Evolutionary conservation across 371 early-diverging fungal species (phyloP), one percentile per base, ranked within the genome.

Genomic region (Dinochytrium kinnereticum): DNA sequence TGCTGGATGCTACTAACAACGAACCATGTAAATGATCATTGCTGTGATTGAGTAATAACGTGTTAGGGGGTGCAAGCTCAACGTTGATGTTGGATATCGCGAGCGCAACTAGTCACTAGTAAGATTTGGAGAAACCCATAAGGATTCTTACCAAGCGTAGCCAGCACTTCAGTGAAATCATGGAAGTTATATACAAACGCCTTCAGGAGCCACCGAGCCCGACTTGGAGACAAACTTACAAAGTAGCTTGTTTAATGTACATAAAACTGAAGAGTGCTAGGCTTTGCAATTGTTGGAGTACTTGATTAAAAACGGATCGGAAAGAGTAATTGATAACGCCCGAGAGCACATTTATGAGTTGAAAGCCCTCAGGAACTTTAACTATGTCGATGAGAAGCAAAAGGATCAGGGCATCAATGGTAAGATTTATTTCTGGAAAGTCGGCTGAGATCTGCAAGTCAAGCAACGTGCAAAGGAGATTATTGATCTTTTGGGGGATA

Each of bases 361-460:
- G 70, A 95, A 94, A 73, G 90, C 91, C 51, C 87, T 96, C 75
- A 83, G 89, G 64, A 95, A 88, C 84, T 85, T 80, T 68, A 68
- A 80, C 36, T 85, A 79, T 66, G 86, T 95, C 26, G 98, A 97
- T 74, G 94, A 94, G 34, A 94, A 95, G 75, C 93, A 92, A 76
- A 97, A 96, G 80, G 98, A 98, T 79, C 95, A 97, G 84, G 98
- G 98, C 0, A 89, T 98, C 68, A 97, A 97, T 76, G 92, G 94
- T 95, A 87, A 53, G 40, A 38, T 61, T 5, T 21, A 51, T 24
- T 50, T 24, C 28, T 26, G 26, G 24, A 19, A 26, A 38, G 2
- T 34, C 31, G 26, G 31, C n/a, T 72, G 44, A 31, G 30, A 15
- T 61, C 26, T 34, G 49, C 37, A 75, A 94, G 94, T 98, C 44